Evolutionary conservation across 371 early-diverging fungal genomes (phyloP).

Genomic region (Umbelopsis sp.): DNA sequence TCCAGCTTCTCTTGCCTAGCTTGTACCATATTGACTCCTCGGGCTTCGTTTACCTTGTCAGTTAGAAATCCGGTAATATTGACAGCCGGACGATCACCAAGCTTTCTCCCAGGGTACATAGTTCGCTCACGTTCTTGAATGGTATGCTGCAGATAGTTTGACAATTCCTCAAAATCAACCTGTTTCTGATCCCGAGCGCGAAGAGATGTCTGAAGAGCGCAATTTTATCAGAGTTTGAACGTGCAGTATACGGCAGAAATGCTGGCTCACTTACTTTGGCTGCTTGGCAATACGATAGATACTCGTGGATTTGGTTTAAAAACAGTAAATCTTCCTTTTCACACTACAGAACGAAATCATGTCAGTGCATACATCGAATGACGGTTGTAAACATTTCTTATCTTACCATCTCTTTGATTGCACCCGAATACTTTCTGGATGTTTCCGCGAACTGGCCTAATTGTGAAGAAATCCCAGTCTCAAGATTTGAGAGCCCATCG

Average conservation of each 20-base stretch:
- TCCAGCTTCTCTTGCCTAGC: conserved; percentile 72
- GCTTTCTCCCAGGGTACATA: conserved; percentile 45
- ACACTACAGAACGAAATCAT: conserved; percentile 75
- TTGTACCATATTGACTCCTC: conserved; percentile 77
- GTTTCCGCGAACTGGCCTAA: conserved; percentile 77
- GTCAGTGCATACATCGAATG: conserved; percentile 48
- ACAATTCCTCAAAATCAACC: conserved; percentile 87
- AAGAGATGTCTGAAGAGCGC: conserved; percentile 63
- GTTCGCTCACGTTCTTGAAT: conserved; percentile 65
- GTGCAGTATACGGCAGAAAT: background rate
- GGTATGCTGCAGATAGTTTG: conserved; percentile 70
- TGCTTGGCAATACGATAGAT: conserved; percentile 83
- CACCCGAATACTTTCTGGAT: conserved; percentile 63
- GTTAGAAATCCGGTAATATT: conserved; percentile 79
- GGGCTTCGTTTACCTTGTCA: conserved; percentile 84
- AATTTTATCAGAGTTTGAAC: background rate
- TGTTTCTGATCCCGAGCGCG: conserved; percentile 90
- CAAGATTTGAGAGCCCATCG: conserved; percentile 77
- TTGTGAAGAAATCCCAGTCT: conserved; percentile 79
- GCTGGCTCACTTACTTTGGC: conserved; percentile 66
- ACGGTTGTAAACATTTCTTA: conserved; percentile 66
- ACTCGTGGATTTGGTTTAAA: conserved; percentile 82
- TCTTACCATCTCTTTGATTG: conserved; percentile 73
- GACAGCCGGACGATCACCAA: conserved; percentile 48
- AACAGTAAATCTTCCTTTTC: conserved; percentile 58